Evolutionary conservation across 768 basidiomycete species (phyloP), one percentile per base, ranked within the genome.

Genomic region (Kwoniella dendrophila): DNA sequence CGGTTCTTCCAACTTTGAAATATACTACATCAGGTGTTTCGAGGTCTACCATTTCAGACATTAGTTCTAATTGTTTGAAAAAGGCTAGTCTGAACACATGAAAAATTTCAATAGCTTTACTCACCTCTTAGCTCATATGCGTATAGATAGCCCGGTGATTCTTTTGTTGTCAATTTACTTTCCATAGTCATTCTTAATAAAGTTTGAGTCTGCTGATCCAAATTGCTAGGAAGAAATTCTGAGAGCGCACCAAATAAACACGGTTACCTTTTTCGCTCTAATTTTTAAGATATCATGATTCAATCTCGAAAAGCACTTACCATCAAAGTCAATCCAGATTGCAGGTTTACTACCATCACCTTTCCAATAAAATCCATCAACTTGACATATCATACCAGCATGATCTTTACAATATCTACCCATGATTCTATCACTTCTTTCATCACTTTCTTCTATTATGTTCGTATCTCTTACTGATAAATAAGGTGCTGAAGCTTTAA

Each of bases 1-100:
- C 77, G 5, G 77, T 78, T 22, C 77, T 43, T 0, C 77, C 77
- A 16, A 78, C 70, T 43, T 78, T 78, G 67, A 72, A 78, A 56
- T 64, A 78, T 2, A 65, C 62, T 3, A 71, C 52, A 1, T 20
- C 53, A 8, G 62, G 62, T 4, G 74, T 73, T 62, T 74, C 67
- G 8, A 78, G 64, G 60, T 78, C 77, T 76, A 44, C 12, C n/a
- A 12, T n/a, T n/a, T n/a, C n/a, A n/a, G n/a, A n/a, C n/a, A n/a
- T n/a, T n/a, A n/a, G n/a, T n/a, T n/a, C n/a, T n/a, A n/a, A n/a
- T n/a, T n/a, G n/a, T n/a, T 26, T 29, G 38, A 44, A 40, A 12
- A 44, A 20, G n/a, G 24, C 24, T 24, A 44, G 43, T 10, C 16
- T 10, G 12, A 22, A 22, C 10, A 20, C 24, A 5, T 10, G 24